Evolutionary conservation across 2,329 filamentous ascomycete genomes (phyloP), one percentile per base, ranked within the genome.

Genomic region (Lecanicillium sp.): DNA sequence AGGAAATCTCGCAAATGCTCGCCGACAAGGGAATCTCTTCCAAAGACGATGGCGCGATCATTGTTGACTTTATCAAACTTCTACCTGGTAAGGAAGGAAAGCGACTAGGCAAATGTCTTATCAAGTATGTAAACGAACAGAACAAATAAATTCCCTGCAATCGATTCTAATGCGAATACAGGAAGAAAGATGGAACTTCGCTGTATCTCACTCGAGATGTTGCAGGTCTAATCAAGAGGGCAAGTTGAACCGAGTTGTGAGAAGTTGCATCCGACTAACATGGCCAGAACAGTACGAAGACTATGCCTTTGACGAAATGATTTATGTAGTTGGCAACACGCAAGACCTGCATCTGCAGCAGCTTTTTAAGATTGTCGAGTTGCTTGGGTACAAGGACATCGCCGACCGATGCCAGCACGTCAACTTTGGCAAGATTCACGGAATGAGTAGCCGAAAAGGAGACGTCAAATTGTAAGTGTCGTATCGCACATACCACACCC

Each of bases 201-300:
- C 71, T 82, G 12, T 86, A 86, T 55, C 69, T 85, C 29, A 82
- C 81, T 37, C 72, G 81, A 40, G 80, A 86, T 54, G 78, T 25
- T 25, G 22, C 22, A 25, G 22, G 22, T 25, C 22, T 25, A 6
- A 25, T 25, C 6, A 25, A 25, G 22, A 6, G 22, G 6, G 22
- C 11, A 25, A 25, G 22, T 25, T 6, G 66, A 71, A 41, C 7
- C 6, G 11, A 11, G 7, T 7, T 25, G 7, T 11, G 7, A 25
- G 22, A 25, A 6, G 6, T 25, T 25, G 22, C 11, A 25, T 11
- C 11, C 11, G 22, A 11, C 22, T 25, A 11, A 25, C 7, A 25
- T 25, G 22, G 22, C 7, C 22, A 11, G 22, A 6, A 11, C 11
- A 25, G 22, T 25, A 25, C 22, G 22, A 80, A 41, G 69, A 71